Percentiles rank a stretch among this genome's conserved stretches.
phyloP scores from a whole-genome alignment of 148 eudicot genomes.

The Chenopodium suecicum region DNA sequence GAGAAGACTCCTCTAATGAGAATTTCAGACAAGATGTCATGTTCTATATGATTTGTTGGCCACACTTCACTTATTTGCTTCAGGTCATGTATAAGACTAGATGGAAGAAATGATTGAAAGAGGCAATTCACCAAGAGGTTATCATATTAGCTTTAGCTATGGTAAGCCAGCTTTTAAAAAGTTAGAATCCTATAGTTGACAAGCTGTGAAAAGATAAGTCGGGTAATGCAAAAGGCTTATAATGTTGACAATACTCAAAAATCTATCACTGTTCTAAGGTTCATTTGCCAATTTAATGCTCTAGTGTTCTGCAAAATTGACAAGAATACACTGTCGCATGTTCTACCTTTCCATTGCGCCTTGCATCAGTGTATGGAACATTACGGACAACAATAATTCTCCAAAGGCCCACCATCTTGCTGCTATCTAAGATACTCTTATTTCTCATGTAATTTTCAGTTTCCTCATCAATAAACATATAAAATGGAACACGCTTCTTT shows the following conservation, averaged over 20 bases:
- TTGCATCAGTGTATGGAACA: slow-evolving; percentile 70
- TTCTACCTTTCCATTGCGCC: slow-evolving; percentile 87
- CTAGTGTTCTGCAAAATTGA: not conserved
- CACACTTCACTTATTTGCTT: not conserved
- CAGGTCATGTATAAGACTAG: not conserved
- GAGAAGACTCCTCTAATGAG: not conserved
- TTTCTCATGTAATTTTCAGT: slow-evolving; percentile 76
- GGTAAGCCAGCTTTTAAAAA: not conserved
- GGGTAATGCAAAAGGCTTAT: not conserved
- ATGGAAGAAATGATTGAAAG: not conserved
- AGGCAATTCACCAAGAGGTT: not conserved
- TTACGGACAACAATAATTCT: slow-evolving; percentile 77
- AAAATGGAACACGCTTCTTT: slow-evolving; percentile 59
- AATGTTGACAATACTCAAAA: not conserved
- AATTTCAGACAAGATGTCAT: not conserved
- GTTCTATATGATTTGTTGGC: not conserved
- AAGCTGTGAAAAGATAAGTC: not conserved
- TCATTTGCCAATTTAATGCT: not conserved
- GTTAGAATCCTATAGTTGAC: not conserved
- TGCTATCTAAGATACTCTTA: slow-evolving; percentile 53
- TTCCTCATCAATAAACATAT: slow-evolving; percentile 87
- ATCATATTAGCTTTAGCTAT: not conserved
- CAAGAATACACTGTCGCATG: not conserved
- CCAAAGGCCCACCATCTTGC: slow-evolving; percentile 75
- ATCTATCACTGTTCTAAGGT: not conserved